Evolutionary conservation across 345 rosid species (phyloP).

Genomic region (Euphorbia lathyris): DNA sequence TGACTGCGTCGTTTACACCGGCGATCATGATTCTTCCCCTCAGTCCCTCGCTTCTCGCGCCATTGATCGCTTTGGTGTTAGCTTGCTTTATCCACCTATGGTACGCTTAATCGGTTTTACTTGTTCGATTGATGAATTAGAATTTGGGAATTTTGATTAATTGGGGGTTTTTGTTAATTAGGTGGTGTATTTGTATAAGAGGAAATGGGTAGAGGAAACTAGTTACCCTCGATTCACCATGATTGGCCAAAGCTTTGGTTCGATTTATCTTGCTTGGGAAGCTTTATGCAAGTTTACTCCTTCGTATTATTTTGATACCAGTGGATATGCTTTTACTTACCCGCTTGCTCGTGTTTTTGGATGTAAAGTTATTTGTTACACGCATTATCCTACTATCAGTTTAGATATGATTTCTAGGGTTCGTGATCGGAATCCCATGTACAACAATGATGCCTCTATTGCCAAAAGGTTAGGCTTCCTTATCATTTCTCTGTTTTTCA

Average conservation of each 20-base stretch:
- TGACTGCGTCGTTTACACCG: constrained; percentile 65
- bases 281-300: constrained; percentile 81
- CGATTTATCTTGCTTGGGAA: constrained; percentile 85
- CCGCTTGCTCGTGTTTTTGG: constrained; percentile 91
- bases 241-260: constrained; percentile 97
- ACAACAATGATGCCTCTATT: constrained; percentile 69
- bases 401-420: constrained; percentile 91
- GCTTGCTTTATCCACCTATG: constrained; percentile 64
- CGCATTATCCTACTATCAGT: constrained; percentile 95
- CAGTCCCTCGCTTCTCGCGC: constrained; percentile 59
- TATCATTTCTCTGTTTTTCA: not conserved
- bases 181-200: constrained; percentile 71
- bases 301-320: constrained; percentile 62
- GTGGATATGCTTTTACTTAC: constrained; percentile 93
- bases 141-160: constrained; percentile 9
- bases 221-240: constrained; percentile 86
- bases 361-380: constrained; percentile 87
- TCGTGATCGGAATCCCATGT: constrained; percentile 61
- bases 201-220: constrained; percentile 85
- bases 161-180: constrained; percentile 8
- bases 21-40: constrained; percentile 72
- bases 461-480: constrained; percentile 55
- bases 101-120: constrained; percentile 22
- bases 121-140: not conserved
- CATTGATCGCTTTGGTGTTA: constrained; percentile 76